These are phyloP conservation scores for Pseudomonodictys pantanalensis DNA, from an alignment of 495 filamentous ascomycete species.

Conservation along the genomic window DNA sequence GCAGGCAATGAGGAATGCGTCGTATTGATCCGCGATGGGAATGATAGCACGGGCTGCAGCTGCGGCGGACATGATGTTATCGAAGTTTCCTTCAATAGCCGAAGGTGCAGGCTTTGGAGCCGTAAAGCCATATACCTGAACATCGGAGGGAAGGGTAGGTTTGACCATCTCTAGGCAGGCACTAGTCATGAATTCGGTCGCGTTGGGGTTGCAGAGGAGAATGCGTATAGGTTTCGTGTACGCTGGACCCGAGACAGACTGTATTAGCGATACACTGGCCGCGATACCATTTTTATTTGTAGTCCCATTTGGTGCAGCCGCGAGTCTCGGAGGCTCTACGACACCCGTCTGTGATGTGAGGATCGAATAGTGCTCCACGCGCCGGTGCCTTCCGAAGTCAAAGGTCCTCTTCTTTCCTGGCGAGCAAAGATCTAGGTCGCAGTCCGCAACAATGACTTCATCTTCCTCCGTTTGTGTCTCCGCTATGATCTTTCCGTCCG, in stretches of 20 bases:
- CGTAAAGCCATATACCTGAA: slow-evolving; percentile 48
- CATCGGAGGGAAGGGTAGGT: slow-evolving; percentile 45
- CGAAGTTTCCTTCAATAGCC: slow-evolving; percentile 48
- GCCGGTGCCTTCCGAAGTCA: slow-evolving; percentile 48
- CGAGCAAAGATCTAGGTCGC: slow-evolving; percentile 46
- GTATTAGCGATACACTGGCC: not conserved
- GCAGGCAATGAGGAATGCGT: slow-evolving; percentile 52
- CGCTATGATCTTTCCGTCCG: slow-evolving; percentile 48
- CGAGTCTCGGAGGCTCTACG: slow-evolving; percentile 41
- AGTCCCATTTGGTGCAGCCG: not conserved
- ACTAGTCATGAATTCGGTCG: slow-evolving; percentile 48
- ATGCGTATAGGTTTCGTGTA: slow-evolving; percentile 39
- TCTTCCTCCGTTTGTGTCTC: slow-evolving; percentile 46
- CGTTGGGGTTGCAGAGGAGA: slow-evolving; percentile 51
- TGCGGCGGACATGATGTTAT: slow-evolving; percentile 47
- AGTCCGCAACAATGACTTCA: slow-evolving; percentile 48
- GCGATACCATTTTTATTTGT: not conserved
- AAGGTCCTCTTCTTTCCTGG: slow-evolving; percentile 47
- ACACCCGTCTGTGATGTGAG: slow-evolving; percentile 45
- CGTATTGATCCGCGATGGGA: slow-evolving; percentile 44
- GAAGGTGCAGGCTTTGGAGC: slow-evolving; percentile 46
- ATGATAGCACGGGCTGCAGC: slow-evolving; percentile 42
- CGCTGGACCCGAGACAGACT: slow-evolving; percentile 9
- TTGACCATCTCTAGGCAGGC: slow-evolving; percentile 44
- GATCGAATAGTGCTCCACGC: slow-evolving; percentile 45